Base-by-base conservation (phyloP, 2,329 filamentous ascomycete species). In the Penicillium polonicum region DNA sequence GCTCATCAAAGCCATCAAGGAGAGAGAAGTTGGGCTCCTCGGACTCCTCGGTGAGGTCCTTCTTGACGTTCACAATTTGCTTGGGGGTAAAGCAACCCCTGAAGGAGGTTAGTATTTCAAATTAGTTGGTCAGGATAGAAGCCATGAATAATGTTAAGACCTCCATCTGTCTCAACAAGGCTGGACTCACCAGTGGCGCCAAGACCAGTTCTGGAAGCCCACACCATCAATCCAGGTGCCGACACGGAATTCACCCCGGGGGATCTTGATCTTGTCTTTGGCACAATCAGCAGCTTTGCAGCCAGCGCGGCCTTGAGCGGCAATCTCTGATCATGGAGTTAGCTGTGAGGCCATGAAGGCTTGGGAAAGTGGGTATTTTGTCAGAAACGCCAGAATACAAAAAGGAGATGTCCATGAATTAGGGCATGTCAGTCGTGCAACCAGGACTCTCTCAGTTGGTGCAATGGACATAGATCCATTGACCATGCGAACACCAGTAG, bases 51-150 rank as follows among this genome's bases (percentile, higher is more conserved):
- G 31, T 25, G 12, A 73, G 75, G 36, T 77, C 64, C 21, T 76
- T 77, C 6, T 77, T 78, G 6, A 87, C 83, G 48, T 90, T 87
- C 56, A 79, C 69, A 58, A 97, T 78, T 68, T 91, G 85, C 54
- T 82, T 80, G 23, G 92, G 92, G 17, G 91, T 96, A 36, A 92
- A 85, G 68, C 93, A 97, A 31, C 93, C 92, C 92, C 92, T 96
- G 50, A 23, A 3, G 31, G n/a, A 41, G 2, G 41, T 58, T 35
- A 64, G 33, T 13, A 23, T 52, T 27, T 48, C 39, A 13, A 21
- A 3, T 29, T 3, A 25, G 19, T 17, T 1, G 41, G 21, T 35
- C 35, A 19, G 35, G 5, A 31, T 29, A 17, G 17, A 38, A 21
- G 17, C 41, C 29, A 46, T 7, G 6, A 5, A 31, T 41, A 5